Evolutionary conservation across 2,329 filamentous ascomycete species (phyloP).

Genomic region (Stachybotrys echinatus): DNA sequence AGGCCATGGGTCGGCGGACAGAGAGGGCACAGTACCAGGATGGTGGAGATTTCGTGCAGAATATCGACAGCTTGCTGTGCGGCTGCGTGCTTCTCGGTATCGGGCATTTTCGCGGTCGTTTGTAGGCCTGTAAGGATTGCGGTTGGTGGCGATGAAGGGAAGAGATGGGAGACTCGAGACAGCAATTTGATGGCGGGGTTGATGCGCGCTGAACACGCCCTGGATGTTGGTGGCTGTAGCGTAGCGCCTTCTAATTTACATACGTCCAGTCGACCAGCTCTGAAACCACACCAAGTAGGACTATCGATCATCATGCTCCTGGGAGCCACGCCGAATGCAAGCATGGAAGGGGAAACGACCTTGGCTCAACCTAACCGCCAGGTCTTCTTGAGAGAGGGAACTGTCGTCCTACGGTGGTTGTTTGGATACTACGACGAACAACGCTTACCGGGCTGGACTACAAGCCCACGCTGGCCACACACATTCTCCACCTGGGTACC

Average conservation of each 20-base stretch:
- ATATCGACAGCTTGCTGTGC: slow-evolving; percentile 81
- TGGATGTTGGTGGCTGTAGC: no score
- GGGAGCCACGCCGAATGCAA: neutral
- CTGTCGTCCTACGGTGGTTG: slow-evolving; percentile 3
- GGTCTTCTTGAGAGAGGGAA: slow-evolving; percentile 5
- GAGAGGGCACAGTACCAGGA: slow-evolving; percentile 58
- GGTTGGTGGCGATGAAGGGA: slow-evolving; percentile 3
- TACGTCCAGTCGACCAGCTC: no score
- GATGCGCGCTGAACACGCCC: no score
- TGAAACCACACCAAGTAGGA: no score
- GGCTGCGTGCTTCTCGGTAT: slow-evolving; percentile 63
- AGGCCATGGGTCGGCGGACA: neutral
- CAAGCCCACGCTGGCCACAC: neutral
- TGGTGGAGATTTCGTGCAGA: slow-evolving; percentile 78
- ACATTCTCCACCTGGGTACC: neutral
- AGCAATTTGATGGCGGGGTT: slow-evolving; percentile 2
- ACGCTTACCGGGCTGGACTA: slow-evolving; percentile 1
- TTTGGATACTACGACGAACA: slow-evolving; percentile 5
- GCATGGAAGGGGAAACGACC: slow-evolving; percentile 2
- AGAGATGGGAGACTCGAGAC: slow-evolving; percentile 3
- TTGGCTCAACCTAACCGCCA: slow-evolving; percentile 3
- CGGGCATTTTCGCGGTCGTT: slow-evolving; percentile 30
- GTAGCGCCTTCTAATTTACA: no score
- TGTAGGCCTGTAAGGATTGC: slow-evolving; percentile 1
- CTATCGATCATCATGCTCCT: no score